These are phyloP conservation scores for Eimeria brunetti DNA, from an alignment of 169 alveolate genomes.

Conservation along the genomic window DNA sequence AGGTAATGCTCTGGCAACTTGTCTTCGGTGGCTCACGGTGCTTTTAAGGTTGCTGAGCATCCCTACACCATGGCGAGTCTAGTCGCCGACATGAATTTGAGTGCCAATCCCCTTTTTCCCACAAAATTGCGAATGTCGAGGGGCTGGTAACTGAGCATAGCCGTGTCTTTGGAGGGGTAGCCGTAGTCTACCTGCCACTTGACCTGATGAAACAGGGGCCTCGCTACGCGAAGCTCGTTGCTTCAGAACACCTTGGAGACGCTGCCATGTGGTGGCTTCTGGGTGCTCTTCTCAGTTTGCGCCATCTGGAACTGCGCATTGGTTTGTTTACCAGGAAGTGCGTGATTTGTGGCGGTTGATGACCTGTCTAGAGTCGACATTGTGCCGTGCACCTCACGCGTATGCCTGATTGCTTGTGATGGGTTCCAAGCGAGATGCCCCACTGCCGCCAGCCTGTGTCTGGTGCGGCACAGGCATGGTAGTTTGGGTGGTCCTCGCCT, in stretches of 20 bases:
- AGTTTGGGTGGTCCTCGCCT: no score
- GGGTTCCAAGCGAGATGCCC: not conserved
- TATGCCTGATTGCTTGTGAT: not conserved
- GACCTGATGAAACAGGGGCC: not conserved
- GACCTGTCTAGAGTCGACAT: not conserved
- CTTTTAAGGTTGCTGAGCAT: no score
- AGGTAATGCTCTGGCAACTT: no score
- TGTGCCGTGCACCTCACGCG: not conserved
- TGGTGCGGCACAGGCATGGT: not conserved
- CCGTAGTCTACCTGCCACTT: not conserved
- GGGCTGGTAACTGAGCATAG: no score
- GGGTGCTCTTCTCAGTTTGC: no score
- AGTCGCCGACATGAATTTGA: no score
- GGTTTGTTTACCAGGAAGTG: not conserved
- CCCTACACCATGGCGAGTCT: no score
- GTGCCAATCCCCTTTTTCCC: no score
- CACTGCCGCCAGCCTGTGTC: not conserved
- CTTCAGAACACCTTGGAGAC: not conserved
- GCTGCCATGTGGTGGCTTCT: not conserved
- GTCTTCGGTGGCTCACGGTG: no score
- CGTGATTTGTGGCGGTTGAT: not conserved
- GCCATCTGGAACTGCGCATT: not conserved
- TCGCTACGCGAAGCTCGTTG: not conserved
- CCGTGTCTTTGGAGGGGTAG: no score
- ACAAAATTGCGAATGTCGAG: no score